Evolutionary conservation across 371 early-diverging fungal genomes (phyloP).

Genomic region (Entomophthora muscae): DNA sequence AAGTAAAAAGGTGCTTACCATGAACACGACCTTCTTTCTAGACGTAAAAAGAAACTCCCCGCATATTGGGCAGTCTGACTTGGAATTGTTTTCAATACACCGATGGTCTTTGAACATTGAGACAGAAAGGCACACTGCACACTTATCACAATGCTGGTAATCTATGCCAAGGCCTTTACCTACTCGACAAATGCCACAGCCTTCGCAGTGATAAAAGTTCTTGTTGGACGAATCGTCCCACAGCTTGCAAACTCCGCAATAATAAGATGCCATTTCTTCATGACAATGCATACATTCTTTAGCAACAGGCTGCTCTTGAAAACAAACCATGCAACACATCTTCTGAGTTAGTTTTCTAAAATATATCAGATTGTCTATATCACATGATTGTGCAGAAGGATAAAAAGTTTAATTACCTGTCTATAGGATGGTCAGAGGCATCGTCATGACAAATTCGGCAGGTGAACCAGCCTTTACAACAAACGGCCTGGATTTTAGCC

Average conservation of each 20-base stretch:
- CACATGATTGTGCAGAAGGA: too few relatives aligned
- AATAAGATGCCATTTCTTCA: slow-evolving; percentile 51
- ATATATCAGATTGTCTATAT: too few relatives aligned
- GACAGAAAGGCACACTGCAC: slow-evolving; percentile 82
- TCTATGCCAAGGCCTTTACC: slow-evolving; percentile 63
- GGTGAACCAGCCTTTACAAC: slow-evolving; percentile 75
- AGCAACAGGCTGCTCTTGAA: slow-evolving; percentile 55
- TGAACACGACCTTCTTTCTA: slow-evolving; percentile 60
- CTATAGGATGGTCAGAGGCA: slow-evolving; percentile 62
- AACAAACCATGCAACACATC: slow-evolving; percentile 91
- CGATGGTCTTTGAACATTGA: slow-evolving; percentile 56
- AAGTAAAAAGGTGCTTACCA: slow-evolving; percentile 42
- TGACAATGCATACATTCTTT: slow-evolving; percentile 60
- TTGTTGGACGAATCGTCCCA: slow-evolving; percentile 76
- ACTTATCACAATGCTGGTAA: slow-evolving; percentile 87
- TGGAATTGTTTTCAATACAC: slow-evolving; percentile 84
- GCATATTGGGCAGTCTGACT: slow-evolving; percentile 93
- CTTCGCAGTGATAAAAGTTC: slow-evolving; percentile 78
- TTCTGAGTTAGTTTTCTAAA: slow-evolving; percentile 46
- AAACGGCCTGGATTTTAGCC: slow-evolving; percentile 72
- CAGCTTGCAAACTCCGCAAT: slow-evolving; percentile 82
- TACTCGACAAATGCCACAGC: slow-evolving; percentile 85
- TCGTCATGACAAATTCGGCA: slow-evolving; percentile 97
- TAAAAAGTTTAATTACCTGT: slow-evolving; percentile 31
- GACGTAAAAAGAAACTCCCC: slow-evolving; percentile 89